Conservation (phyloP, 805 yeast genomes). For the Candida ponderosae region DNA sequence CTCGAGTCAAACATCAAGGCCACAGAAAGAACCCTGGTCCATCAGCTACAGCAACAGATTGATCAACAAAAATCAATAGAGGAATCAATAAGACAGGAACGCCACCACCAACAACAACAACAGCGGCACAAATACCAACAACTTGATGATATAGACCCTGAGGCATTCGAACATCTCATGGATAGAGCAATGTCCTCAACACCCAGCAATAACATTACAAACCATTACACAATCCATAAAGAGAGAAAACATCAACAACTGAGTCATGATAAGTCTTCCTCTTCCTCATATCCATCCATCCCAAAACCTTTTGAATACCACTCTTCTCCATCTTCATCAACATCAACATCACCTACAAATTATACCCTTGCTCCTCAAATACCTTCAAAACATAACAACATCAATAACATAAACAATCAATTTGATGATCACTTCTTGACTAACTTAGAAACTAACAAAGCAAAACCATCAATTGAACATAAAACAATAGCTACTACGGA, state of each 20-base stretch:
- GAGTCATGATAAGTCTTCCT: background rate
- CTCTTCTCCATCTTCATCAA: background rate
- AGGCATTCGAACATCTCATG: too few relatives aligned
- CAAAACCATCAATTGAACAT: conserved; percentile 20
- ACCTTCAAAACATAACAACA: conserved; percentile 4
- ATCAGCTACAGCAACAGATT: background rate
- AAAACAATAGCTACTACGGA: conserved; percentile 39
- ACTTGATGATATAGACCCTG: background rate
- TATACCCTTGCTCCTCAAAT: conserved; percentile 5
- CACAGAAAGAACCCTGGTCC: conserved; percentile 5
- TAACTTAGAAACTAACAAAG: background rate
- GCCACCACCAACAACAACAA: conserved; percentile 8
- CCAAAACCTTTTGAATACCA: too few relatives aligned
- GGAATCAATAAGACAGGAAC: conserved; percentile 16
- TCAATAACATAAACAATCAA: too few relatives aligned
- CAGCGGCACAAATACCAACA: background rate
- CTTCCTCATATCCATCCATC: too few relatives aligned
- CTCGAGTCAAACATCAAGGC: conserved; percentile 25
- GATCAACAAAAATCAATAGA: conserved; percentile 15
- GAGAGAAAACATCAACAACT: background rate
- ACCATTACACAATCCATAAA: background rate
- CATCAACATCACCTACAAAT: conserved; percentile 8
- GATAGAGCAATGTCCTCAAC: background rate
- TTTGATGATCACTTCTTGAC: too few relatives aligned
- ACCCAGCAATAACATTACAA: too few relatives aligned